Evolutionary conservation across 78 protist genomes (phyloP).

Genomic region (Salpingoeca rosetta): DNA sequence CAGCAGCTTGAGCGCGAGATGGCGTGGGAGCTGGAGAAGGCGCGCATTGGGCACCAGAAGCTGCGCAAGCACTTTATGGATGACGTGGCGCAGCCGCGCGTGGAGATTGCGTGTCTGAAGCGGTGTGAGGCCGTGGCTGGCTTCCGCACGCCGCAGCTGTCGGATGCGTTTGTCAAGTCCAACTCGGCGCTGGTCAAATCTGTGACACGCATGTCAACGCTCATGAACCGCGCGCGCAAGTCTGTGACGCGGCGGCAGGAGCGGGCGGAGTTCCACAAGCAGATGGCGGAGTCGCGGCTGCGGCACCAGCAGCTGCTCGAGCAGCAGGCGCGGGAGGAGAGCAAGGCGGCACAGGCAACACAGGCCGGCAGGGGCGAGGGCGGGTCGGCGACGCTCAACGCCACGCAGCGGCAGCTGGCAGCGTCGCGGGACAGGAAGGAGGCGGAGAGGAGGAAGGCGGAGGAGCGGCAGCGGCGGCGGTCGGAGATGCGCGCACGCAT

Average conservation of each 20-base stretch:
- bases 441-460: conserved; percentile 28
- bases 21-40: neutral
- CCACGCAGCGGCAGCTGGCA: neutral
- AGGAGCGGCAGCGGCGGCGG: conserved; percentile 1
- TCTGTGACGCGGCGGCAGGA: neutral
- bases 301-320: neutral
- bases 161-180: neutral
- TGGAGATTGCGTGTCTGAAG: neutral
- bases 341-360: too few species aligned
- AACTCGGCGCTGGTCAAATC: neutral
- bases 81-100: conserved; percentile 10
- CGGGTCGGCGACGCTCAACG: neutral
- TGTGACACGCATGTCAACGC: neutral
- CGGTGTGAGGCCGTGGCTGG: neutral
- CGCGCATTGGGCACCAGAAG: neutral
- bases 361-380: too few species aligned
- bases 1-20: neutral
- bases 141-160: conserved; percentile 15
- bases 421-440: neutral
- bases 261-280: neutral
- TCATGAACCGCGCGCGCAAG: neutral
- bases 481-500: neutral
- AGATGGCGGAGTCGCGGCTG: neutral
- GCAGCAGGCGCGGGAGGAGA: neutral
- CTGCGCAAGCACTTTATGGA: conserved; percentile 7